Conservation (phyloP, 164 flowering plant genomes). For the Tinospora cordifolia region DNA sequence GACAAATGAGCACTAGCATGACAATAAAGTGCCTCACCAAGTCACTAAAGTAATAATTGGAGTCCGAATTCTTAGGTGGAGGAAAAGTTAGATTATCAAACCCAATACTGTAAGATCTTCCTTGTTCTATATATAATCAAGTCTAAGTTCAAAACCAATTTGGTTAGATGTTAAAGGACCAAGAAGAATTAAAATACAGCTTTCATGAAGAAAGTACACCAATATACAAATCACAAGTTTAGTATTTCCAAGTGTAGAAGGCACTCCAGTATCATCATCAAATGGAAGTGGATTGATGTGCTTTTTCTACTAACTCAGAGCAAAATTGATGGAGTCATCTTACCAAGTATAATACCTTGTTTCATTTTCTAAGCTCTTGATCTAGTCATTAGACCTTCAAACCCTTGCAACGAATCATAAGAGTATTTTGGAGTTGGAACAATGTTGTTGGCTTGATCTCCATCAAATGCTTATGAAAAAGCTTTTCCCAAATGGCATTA, state of each 20-base stretch:
- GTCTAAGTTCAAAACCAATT: not conserved
- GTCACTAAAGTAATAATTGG: conserved; percentile 87
- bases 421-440: no score
- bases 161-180: not conserved
- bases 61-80: conserved; percentile 93
- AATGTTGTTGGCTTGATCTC: no score
- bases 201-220: conserved; percentile 20
- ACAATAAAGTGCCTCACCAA: no score
- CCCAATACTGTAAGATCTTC: conserved; percentile 91
- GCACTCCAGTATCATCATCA: conserved; percentile 42
- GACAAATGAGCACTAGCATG: no score
- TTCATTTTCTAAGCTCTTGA: no score
- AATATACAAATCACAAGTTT: conserved; percentile 74
- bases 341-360: no score
- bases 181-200: conserved; percentile 1
- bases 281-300: conserved; percentile 25
- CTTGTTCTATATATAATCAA: conserved; percentile 54
- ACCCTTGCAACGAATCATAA: no score
- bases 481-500: no score
- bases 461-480: no score
- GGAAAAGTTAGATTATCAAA: conserved; percentile 90
- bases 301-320: conserved; percentile 44
- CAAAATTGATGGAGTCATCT: conserved; percentile 30
- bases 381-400: no score
- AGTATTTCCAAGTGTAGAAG: conserved; percentile 36